phyloP scores from a whole-genome alignment of 208 protist genomes.

The Novymonas esmeraldas region DNA sequence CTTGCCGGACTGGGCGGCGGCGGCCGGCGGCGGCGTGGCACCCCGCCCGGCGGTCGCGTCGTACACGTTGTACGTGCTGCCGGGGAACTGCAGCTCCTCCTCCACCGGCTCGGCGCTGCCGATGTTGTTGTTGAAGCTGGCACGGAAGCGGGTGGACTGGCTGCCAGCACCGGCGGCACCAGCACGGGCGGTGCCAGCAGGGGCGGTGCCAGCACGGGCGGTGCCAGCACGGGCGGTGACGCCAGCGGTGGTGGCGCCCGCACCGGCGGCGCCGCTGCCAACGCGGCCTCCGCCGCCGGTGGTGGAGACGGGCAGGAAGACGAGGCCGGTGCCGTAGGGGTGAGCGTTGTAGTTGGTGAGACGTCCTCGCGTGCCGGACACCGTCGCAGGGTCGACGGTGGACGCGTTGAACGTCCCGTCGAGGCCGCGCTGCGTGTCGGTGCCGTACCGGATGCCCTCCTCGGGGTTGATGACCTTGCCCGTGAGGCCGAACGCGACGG shows the following conservation, averaged over 20 bases:
- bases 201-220: too few relatives aligned
- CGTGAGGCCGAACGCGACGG: constrained; percentile 49
- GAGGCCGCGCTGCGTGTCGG: constrained; percentile 25
- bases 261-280: not conserved
- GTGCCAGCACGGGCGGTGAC: too few relatives aligned
- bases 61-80: constrained; percentile 85
- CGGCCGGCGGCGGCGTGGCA: constrained; percentile 1
- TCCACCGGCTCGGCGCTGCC: constrained; percentile 40
- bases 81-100: constrained; percentile 67
- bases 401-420: constrained; percentile 50
- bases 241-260: too few relatives aligned
- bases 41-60: constrained; percentile 10
- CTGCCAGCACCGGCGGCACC: not conserved
- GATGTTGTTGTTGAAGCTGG: constrained; percentile 73
- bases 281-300: constrained; percentile 10
- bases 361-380: constrained; percentile 33
- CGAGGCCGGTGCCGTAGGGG: constrained; percentile 79
- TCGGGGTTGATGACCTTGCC: constrained; percentile 67
- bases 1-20: constrained; percentile 6
- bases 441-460: constrained; percentile 57
- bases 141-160: constrained; percentile 30
- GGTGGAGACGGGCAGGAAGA: constrained; percentile 56
- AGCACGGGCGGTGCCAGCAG: too few relatives aligned
- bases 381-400: constrained; percentile 24
- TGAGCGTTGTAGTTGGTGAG: constrained; percentile 65